Percentiles rank a stretch among this genome's conserved stretches.
These are phyloP conservation scores for Paspalum notatum DNA, from an alignment of 176 grass and related monocot genomes.

Conservation along the genomic window DNA sequence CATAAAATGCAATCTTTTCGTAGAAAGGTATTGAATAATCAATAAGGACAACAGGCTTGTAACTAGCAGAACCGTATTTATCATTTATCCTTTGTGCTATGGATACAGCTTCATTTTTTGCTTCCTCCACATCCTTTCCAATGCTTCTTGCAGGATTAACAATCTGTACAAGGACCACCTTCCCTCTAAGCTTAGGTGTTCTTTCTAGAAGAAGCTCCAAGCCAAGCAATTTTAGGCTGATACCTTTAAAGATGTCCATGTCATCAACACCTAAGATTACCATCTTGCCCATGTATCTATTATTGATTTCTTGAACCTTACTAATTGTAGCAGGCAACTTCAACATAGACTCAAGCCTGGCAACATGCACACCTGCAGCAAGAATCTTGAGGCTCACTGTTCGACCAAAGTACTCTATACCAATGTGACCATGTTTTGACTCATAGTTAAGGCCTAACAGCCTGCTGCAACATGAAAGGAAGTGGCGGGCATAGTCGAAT, in stretches of 20 bases:
- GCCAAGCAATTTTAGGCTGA: slow-evolving; percentile 80
- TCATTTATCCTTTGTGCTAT: slow-evolving; percentile 69
- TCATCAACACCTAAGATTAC: slow-evolving; percentile 83
- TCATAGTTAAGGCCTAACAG: slow-evolving; percentile 73
- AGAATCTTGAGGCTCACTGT: slow-evolving; percentile 80
- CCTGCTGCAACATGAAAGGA: slow-evolving; percentile 83
- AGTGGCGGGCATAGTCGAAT: slow-evolving; percentile 84
- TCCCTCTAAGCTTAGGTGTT: slow-evolving; percentile 64
- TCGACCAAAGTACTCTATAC: slow-evolving; percentile 76
- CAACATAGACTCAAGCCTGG: slow-evolving; percentile 61
- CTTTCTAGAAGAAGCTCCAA: slow-evolving; percentile 79
- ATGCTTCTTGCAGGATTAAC: slow-evolving; percentile 82
- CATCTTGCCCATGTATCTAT: slow-evolving; percentile 62
- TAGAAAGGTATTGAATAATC: slow-evolving; percentile 71
- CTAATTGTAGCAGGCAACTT: slow-evolving; percentile 59
- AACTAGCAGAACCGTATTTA: slow-evolving; percentile 58
- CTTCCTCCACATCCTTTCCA: slow-evolving; percentile 75
- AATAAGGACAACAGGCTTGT: slow-evolving; percentile 75
- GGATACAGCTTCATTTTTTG: slow-evolving; percentile 60
- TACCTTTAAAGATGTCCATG: slow-evolving; percentile 94
- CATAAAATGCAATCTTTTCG: slow-evolving; percentile 80
- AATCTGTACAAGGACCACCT: slow-evolving; percentile 83
- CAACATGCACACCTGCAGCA: slow-evolving; percentile 72
- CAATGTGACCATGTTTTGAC: slow-evolving; percentile 79
- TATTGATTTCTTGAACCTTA: slow-evolving; percentile 71